phyloP scores from a whole-genome alignment of 176 grass and related monocot species.

The Panicum miliaceum region DNA sequence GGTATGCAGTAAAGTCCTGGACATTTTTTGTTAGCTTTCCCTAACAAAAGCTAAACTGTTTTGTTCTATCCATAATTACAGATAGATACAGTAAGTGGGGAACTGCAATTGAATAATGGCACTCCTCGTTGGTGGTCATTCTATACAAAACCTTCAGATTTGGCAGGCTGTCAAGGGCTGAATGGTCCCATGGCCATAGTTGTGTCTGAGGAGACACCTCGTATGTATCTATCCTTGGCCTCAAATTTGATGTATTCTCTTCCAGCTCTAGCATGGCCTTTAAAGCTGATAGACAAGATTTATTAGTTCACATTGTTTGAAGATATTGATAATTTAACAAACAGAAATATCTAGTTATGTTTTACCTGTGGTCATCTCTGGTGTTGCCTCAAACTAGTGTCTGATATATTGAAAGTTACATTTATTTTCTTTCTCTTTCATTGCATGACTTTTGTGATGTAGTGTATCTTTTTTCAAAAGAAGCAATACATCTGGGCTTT shows the following conservation, averaged over 20 bases:
- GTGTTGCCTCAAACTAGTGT: not conserved
- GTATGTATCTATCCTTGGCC: constrained; percentile 55
- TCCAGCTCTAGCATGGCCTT: constrained; percentile 1
- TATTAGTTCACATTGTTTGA: not conserved
- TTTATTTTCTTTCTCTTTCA: not conserved
- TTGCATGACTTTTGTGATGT: not conserved
- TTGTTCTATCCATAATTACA: constrained; percentile 41
- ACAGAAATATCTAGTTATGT: not conserved
- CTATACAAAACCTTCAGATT: constrained; percentile 64
- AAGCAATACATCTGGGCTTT: not conserved
- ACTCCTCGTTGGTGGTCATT: constrained; percentile 94
- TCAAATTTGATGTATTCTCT: constrained; percentile 11
- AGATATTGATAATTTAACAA: not conserved
- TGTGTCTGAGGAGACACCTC: constrained; percentile 97
- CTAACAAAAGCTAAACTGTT: constrained; percentile 24
- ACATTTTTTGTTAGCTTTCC: constrained; percentile 22
- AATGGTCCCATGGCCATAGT: constrained; percentile 90
- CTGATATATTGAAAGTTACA: not conserved
- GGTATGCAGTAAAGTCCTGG: constrained; percentile 48
- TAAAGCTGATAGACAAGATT: not conserved
- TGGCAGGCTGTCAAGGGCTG: constrained; percentile 65
- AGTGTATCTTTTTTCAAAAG: not conserved
- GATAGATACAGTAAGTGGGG: constrained; percentile 77
- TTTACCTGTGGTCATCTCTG: not conserved
- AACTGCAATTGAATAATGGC: constrained; percentile 71